phyloP scores from a whole-genome alignment of 352 stramenopile species.

The Phytopythium aichiense region DNA sequence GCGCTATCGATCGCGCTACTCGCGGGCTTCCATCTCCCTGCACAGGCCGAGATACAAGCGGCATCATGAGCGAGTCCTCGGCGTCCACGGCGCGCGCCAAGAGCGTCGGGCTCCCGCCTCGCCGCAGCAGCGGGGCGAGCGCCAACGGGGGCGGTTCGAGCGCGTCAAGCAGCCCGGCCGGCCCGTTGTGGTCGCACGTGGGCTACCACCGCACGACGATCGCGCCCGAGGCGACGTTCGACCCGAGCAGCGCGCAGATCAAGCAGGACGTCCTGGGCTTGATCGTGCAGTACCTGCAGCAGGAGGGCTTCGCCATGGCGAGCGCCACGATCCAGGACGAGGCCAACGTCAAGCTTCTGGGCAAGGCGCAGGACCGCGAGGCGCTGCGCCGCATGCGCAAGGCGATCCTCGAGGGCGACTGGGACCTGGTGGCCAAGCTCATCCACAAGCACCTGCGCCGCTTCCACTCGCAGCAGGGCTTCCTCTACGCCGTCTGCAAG shows the following conservation, averaged over 20 bases:
- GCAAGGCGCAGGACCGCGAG: conserved; percentile 68
- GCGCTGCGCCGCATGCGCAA: conserved; percentile 67
- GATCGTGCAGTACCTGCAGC: conserved; percentile 86
- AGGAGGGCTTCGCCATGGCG: conserved; percentile 74
- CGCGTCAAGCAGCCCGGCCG: background rate
- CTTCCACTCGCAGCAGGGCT: conserved; percentile 81
- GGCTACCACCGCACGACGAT: conserved; percentile 84
- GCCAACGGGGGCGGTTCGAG: background rate
- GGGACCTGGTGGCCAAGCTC: conserved; percentile 82
- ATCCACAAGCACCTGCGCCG: conserved; percentile 79
- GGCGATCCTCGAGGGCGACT: conserved; percentile 81
- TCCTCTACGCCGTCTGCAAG: conserved; percentile 87
- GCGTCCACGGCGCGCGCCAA: background rate
- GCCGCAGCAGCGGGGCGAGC: background rate
- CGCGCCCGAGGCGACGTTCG: conserved; percentile 74
- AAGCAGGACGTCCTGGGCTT: conserved; percentile 79
- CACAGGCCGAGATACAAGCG: background rate
- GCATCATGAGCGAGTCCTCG: conserved; percentile 3
- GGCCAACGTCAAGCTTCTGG: conserved; percentile 78
- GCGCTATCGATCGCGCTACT: background rate
- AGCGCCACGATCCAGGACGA: conserved; percentile 87
- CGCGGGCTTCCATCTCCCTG: background rate
- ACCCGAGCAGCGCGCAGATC: conserved; percentile 67
- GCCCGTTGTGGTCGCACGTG: conserved; percentile 62
- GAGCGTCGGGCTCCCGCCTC: background rate